Evolutionary conservation across 805 yeast genomes (phyloP).

Genomic region (Monosporozyma yasuniensis): DNA sequence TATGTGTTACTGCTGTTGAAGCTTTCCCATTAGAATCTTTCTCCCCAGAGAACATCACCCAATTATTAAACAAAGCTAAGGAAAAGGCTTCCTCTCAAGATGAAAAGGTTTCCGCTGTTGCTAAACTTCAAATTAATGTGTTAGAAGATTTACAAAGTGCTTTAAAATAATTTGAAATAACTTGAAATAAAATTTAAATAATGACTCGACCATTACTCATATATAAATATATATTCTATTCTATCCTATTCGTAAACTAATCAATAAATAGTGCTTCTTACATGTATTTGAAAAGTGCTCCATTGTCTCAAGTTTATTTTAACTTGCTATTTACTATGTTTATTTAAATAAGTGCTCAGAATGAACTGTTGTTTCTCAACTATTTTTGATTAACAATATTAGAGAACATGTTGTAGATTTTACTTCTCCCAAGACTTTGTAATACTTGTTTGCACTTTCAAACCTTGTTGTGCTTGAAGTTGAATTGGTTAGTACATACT

Average conservation of each 20-base stretch:
- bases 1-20: slow-evolving; percentile 88
- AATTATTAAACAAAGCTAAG: slow-evolving; percentile 85
- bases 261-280: neutral
- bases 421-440: too few relatives aligned
- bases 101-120: slow-evolving; percentile 86
- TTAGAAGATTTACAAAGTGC: slow-evolving; percentile 77
- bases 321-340: too few relatives aligned
- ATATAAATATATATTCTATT: slow-evolving; percentile 1
- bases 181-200: neutral
- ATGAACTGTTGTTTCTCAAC: too few relatives aligned
- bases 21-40: slow-evolving; percentile 88
- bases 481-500: too few relatives aligned
- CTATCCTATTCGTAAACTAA: neutral
- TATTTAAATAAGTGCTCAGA: too few relatives aligned
- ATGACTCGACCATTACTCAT: neutral
- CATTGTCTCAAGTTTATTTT: too few relatives aligned
- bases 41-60: slow-evolving; percentile 68
- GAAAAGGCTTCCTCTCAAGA: slow-evolving; percentile 79
- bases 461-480: too few relatives aligned
- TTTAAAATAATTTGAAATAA: slow-evolving; percentile 26
- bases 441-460: too few relatives aligned
- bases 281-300: neutral
- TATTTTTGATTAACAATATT: too few relatives aligned
- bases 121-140: slow-evolving; percentile 90
- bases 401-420: too few relatives aligned